phyloP scores from a whole-genome alignment of 1,284 basidiomycete species.

The Spongiforma sp. region DNA sequence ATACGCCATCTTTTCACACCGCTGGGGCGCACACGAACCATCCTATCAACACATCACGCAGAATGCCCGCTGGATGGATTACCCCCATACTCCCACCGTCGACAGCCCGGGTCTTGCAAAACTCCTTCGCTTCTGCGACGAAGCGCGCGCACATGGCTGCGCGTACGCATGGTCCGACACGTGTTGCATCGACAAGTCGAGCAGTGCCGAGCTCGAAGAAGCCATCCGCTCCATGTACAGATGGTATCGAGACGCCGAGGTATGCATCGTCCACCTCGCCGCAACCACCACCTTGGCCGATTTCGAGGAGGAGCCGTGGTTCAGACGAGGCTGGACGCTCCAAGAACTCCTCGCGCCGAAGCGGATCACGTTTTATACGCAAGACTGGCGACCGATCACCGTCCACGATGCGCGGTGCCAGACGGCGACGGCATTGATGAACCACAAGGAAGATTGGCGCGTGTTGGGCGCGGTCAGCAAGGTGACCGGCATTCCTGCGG shows the following conservation, averaged over 20 bases:
- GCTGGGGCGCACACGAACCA: slow-evolving; percentile 20
- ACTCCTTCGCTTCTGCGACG: slow-evolving; percentile 15
- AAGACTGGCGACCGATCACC: slow-evolving; percentile 9
- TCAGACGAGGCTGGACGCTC: slow-evolving; percentile 21
- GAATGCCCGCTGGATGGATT: slow-evolving; percentile 4
- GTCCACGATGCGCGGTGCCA: background rate
- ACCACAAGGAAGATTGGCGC: slow-evolving; percentile 21
- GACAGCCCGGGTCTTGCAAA: slow-evolving; percentile 9
- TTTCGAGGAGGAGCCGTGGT: slow-evolving; percentile 17
- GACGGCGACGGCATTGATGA: background rate
- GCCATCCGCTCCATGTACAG: slow-evolving; percentile 24
- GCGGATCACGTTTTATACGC: slow-evolving; percentile 15
- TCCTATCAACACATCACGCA: slow-evolving; percentile 13
- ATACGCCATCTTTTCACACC: slow-evolving; percentile 23
- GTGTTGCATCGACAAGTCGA: slow-evolving; percentile 22
- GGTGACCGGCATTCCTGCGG: slow-evolving; percentile 16
- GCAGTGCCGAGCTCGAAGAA: slow-evolving; percentile 22
- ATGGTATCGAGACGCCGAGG: slow-evolving; percentile 18
- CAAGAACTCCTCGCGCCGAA: slow-evolving; percentile 20
- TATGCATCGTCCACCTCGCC: slow-evolving; percentile 22
- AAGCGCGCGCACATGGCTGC: slow-evolving; percentile 13
- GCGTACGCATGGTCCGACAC: slow-evolving; percentile 21
- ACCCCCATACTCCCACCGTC: background rate
- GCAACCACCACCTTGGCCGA: slow-evolving; percentile 12
- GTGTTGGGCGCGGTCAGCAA: slow-evolving; percentile 13